Percentiles rank a stretch among this genome's conserved stretches.
phyloP scores from a whole-genome alignment of 2,329 filamentous ascomycete species.

The Epichloe aotearoae region DNA sequence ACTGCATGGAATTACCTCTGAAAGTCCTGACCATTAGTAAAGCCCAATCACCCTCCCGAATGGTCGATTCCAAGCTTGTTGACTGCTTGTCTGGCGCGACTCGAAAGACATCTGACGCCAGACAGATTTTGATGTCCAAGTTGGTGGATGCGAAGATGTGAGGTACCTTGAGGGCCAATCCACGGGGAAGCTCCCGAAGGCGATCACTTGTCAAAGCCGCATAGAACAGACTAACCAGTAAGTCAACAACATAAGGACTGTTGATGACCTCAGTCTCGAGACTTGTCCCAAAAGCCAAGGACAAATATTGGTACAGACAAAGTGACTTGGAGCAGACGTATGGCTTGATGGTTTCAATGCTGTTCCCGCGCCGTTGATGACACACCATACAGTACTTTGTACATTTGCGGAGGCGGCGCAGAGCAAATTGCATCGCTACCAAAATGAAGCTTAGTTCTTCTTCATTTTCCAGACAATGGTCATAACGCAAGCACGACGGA shows the following conservation, averaged over 20 bases:
- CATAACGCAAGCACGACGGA: slow-evolving; percentile 12
- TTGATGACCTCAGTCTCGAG: slow-evolving; percentile 73
- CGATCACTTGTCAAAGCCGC: slow-evolving; percentile 30
- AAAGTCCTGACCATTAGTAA: background rate
- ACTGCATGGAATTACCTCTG: background rate
- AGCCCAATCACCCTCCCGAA: slow-evolving; percentile 1
- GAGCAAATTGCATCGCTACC: slow-evolving; percentile 57
- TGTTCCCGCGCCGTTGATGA: slow-evolving; percentile 50
- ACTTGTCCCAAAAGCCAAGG: slow-evolving; percentile 70
- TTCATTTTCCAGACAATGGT: slow-evolving; percentile 18
- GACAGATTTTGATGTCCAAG: background rate
- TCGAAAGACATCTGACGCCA: background rate
- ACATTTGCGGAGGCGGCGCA: slow-evolving; percentile 67
- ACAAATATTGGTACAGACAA: slow-evolving; percentile 81
- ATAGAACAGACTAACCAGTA: slow-evolving; percentile 75
- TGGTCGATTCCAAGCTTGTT: background rate
- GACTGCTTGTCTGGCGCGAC: background rate
- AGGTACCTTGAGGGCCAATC: slow-evolving; percentile 25
- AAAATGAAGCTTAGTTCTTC: slow-evolving; percentile 37
- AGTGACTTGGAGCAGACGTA: slow-evolving; percentile 65
- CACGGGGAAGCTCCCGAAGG: slow-evolving; percentile 31
- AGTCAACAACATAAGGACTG: slow-evolving; percentile 71
- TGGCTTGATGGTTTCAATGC: slow-evolving; percentile 59
- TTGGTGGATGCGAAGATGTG: background rate
- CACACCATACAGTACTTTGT: slow-evolving; percentile 83